Percentiles rank a stretch among this genome's conserved stretches.
phyloP scores from a whole-genome alignment of 2,329 filamentous ascomycete species.

The Karstenula rhodostoma region DNA sequence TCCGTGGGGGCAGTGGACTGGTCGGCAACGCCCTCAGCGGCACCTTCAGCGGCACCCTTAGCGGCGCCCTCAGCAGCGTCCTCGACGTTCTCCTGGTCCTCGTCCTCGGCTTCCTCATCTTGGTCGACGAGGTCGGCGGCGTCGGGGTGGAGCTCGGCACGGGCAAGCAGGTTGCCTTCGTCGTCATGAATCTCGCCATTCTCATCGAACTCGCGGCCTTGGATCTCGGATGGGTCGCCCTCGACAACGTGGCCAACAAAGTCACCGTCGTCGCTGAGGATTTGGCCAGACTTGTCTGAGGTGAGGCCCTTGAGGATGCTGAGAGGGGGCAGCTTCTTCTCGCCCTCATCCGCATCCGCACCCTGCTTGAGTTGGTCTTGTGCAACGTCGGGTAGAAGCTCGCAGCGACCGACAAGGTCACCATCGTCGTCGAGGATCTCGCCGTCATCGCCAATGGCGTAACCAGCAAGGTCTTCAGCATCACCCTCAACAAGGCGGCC shows the following conservation, averaged over 20 bases:
- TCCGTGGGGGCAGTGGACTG: slow-evolving; percentile 33
- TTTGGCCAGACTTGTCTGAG: slow-evolving; percentile 56
- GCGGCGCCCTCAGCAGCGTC: slow-evolving; percentile 9
- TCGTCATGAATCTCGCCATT: slow-evolving; percentile 64
- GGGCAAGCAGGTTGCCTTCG: slow-evolving; percentile 62
- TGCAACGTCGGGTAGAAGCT: slow-evolving; percentile 56
- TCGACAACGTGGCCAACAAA: slow-evolving; percentile 58
- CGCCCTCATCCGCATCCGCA: slow-evolving; percentile 32
- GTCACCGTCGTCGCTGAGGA: slow-evolving; percentile 61
- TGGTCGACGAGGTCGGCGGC: slow-evolving; percentile 49
- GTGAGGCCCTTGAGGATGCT: slow-evolving; percentile 58
- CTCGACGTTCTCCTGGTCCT: slow-evolving; percentile 27
- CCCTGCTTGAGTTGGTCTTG: slow-evolving; percentile 53
- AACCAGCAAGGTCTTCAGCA: slow-evolving; percentile 61
- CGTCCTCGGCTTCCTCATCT: slow-evolving; percentile 41
- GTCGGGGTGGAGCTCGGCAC: slow-evolving; percentile 59
- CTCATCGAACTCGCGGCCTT: slow-evolving; percentile 60
- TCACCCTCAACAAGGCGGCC: slow-evolving; percentile 61
- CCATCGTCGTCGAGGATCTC: slow-evolving; percentile 65
- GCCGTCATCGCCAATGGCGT: slow-evolving; percentile 62
- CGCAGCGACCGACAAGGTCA: slow-evolving; percentile 62
- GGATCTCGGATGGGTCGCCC: slow-evolving; percentile 57
- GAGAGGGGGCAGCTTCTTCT: slow-evolving; percentile 55
- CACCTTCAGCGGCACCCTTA: slow-evolving; percentile 13
- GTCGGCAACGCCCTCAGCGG: slow-evolving; percentile 28